phyloP scores from a whole-genome alignment of 768 basidiomycete genomes.

The Serendipita vermifera region DNA sequence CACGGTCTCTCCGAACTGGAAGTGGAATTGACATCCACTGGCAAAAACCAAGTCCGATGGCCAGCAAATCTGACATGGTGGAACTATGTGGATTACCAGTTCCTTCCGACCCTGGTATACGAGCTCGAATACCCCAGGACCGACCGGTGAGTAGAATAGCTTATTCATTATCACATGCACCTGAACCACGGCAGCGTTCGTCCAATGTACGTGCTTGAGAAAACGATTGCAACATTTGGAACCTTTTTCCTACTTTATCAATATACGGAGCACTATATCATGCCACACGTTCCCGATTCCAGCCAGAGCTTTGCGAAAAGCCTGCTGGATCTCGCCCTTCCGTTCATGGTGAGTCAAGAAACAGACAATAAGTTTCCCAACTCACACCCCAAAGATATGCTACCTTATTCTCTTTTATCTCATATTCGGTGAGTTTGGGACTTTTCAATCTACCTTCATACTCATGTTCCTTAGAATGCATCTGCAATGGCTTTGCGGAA shows the following conservation, averaged over 20 bases:
- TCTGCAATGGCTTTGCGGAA: conserved; percentile 93
- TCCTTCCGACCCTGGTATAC: conserved; percentile 88
- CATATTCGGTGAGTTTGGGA: conserved; percentile 49
- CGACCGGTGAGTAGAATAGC: conserved; percentile 39
- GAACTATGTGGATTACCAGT: conserved; percentile 74
- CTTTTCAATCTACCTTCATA: not conserved
- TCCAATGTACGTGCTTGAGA: conserved; percentile 63
- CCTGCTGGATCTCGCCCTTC: conserved; percentile 74
- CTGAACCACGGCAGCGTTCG: conserved; percentile 26
- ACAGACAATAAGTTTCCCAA: not conserved
- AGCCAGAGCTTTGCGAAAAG: conserved; percentile 63
- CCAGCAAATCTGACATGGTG: conserved; percentile 71
- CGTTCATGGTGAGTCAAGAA: conserved; percentile 56
- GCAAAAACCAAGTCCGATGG: conserved; percentile 57
- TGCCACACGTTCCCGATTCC: conserved; percentile 54
- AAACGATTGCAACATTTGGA: conserved; percentile 78
- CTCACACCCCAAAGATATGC: conserved; percentile 33
- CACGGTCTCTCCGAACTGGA: conserved; percentile 63
- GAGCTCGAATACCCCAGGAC: conserved; percentile 94
- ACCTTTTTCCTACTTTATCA: conserved; percentile 89
- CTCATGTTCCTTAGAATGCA: conserved; percentile 49
- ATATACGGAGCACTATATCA: conserved; percentile 76
- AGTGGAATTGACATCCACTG: conserved; percentile 60
- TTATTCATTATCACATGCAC: conserved; percentile 16
- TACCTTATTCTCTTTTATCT: conserved; percentile 80